These are phyloP conservation scores for Bruguiera hainesii DNA, from an alignment of 441 rosid genomes.

Conservation along the genomic window DNA sequence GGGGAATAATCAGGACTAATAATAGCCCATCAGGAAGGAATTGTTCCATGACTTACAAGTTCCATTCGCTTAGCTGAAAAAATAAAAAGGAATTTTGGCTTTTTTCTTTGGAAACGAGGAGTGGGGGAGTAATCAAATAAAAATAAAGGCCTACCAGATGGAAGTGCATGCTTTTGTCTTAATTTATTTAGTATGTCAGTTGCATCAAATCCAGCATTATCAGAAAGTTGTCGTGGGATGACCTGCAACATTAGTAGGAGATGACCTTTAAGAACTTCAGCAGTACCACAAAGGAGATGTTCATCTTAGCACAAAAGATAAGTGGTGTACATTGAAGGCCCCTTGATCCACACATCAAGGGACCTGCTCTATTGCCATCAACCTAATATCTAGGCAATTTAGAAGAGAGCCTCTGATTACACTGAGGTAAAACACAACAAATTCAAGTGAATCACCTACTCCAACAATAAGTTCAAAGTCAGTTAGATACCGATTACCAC, in stretches of 20 bases:
- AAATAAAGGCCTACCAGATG: constrained; percentile 55
- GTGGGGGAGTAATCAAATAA: background rate
- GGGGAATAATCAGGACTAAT: background rate
- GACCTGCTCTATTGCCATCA: too few relatives aligned
- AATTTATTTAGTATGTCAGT: constrained; percentile 96
- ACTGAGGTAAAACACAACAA: background rate
- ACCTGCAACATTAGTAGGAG: constrained; percentile 42
- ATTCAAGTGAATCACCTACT: background rate
- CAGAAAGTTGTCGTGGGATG: constrained; percentile 94
- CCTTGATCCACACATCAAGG: too few relatives aligned
- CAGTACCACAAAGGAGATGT: too few relatives aligned
- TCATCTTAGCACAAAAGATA: too few relatives aligned
- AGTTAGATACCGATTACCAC: background rate
- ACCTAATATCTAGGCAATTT: too few relatives aligned
- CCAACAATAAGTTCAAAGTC: background rate
- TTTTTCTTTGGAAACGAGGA: too few relatives aligned
- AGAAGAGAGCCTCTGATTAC: too few relatives aligned
- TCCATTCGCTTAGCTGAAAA: too few relatives aligned
- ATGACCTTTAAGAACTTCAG: too few relatives aligned
- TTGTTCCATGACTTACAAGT: too few relatives aligned
- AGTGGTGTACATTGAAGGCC: too few relatives aligned
- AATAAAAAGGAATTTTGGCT: too few relatives aligned
- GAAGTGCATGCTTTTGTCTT: constrained; percentile 94
- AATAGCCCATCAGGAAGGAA: background rate
- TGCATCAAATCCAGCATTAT: constrained; percentile 99